Conservation (phyloP, 164 flowering plant species). For the Chloranthus sessilifolius region DNA sequence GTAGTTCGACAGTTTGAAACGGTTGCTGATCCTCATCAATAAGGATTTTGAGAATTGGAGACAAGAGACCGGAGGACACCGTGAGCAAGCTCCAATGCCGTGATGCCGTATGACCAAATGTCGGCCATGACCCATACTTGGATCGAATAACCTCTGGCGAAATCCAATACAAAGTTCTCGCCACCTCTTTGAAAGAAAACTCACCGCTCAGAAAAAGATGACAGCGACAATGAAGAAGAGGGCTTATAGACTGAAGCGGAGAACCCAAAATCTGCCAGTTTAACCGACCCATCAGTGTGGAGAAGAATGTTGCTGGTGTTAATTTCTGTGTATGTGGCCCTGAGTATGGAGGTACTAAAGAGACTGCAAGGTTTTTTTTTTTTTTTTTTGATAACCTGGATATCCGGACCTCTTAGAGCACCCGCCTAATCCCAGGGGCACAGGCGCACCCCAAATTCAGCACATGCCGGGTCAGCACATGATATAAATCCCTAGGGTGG, state of each 20-base stretch:
- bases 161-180: conserved; percentile 85
- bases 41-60: conserved; percentile 69
- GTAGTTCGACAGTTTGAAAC: conserved; percentile 36
- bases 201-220: conserved; percentile 18
- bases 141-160: conserved; percentile 90
- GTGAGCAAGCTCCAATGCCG: conserved; percentile 81
- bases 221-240: conserved; percentile 10
- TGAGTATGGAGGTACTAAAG: conserved; percentile 66
- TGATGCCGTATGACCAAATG: conserved; percentile 89
- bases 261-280: conserved; percentile 75
- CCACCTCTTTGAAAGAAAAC: conserved; percentile 41
- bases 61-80: conserved; percentile 85
- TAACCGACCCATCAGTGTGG: conserved; percentile 53
- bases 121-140: conserved; percentile 73
- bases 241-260: conserved; percentile 66
- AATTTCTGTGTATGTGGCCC: conserved; percentile 67
- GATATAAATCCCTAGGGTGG: no score
- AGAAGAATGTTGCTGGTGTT: conserved; percentile 77
- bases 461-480: no score
- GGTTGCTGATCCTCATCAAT: conserved; percentile 54
- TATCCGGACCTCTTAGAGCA: no score
- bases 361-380: conserved; percentile 56
- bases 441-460: no score
- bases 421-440: no score
- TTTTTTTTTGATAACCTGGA: no score